These are phyloP conservation scores for Fusarium veterinarium DNA, from an alignment of 2,329 filamentous ascomycete genomes.

Conservation along the genomic window DNA sequence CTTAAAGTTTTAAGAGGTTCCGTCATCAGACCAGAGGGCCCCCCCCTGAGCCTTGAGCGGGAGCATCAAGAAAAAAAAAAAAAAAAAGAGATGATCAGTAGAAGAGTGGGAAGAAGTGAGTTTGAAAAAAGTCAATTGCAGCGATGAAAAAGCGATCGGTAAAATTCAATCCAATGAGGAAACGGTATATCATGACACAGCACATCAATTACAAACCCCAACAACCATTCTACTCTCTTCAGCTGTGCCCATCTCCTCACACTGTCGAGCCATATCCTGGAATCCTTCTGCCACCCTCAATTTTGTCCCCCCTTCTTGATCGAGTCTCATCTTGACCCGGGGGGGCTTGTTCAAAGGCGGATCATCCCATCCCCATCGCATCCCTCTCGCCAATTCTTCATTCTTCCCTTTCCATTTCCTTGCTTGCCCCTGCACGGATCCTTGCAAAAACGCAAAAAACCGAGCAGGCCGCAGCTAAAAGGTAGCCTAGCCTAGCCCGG, in stretches of 20 bases:
- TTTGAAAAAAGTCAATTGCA: slow-evolving; percentile 6
- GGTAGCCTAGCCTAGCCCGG: background rate
- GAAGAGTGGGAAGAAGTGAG: background rate
- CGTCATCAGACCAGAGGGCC: slow-evolving; percentile 27
- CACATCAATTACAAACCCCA: background rate
- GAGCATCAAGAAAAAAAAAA: background rate
- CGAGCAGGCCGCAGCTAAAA: background rate
- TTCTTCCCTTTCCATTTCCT: slow-evolving; percentile 13
- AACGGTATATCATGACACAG: background rate
- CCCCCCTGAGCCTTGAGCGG: background rate
- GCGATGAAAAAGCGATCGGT: background rate
- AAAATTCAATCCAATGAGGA: slow-evolving; percentile 6
- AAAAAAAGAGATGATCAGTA: slow-evolving; percentile 2
- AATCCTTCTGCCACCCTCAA: slow-evolving; percentile 20
- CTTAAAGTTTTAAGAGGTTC: slow-evolving; percentile 25
- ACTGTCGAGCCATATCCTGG: slow-evolving; percentile 11
- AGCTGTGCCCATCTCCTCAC: background rate
- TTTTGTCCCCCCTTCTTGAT: slow-evolving; percentile 20
- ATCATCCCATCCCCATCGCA: slow-evolving; percentile 21
- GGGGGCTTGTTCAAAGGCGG: slow-evolving; percentile 32
- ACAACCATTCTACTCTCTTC: background rate
- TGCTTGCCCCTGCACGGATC: slow-evolving; percentile 28
- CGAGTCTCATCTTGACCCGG: slow-evolving; percentile 35
- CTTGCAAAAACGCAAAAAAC: slow-evolving; percentile 15
- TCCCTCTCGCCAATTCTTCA: background rate